phyloP scores from a whole-genome alignment of 805 yeast genomes.

The Pichia kluyveri region DNA sequence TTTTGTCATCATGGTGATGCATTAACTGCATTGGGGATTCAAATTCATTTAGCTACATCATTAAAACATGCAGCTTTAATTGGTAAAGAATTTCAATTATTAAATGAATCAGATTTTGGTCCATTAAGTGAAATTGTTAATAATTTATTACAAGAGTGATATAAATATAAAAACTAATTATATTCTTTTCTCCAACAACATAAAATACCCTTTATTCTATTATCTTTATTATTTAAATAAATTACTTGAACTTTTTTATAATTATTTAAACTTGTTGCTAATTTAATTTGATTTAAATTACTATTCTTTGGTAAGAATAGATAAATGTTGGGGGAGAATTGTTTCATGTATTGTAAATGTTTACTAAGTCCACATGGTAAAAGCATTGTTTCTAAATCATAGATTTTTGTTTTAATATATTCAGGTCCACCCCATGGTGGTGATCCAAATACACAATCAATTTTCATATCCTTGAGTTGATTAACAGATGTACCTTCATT shows the following conservation, averaged over 20 bases:
- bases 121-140: background rate
- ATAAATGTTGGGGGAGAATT: conserved; percentile 39
- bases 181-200: background rate
- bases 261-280: background rate
- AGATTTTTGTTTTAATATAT: conserved; percentile 34
- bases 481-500: background rate
- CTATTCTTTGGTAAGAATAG: conserved; percentile 52
- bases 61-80: conserved; percentile 89
- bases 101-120: background rate
- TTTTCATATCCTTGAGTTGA: conserved; percentile 13
- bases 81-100: conserved; percentile 58
- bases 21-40: conserved; percentile 83
- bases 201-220: background rate
- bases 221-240: background rate
- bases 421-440: conserved; percentile 87
- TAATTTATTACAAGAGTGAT: background rate
- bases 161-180: too few relatives aligned
- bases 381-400: conserved; percentile 33
- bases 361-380: conserved; percentile 39
- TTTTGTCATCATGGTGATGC: conserved; percentile 98
- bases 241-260: background rate
- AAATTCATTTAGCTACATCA: conserved; percentile 87
- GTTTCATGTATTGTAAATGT: conserved; percentile 32
- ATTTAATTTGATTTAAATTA: background rate
- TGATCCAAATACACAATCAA: conserved; percentile 55